Base-by-base conservation (phyloP, 2,329 filamentous ascomycete species). In the Alternaria sp. region DNA sequence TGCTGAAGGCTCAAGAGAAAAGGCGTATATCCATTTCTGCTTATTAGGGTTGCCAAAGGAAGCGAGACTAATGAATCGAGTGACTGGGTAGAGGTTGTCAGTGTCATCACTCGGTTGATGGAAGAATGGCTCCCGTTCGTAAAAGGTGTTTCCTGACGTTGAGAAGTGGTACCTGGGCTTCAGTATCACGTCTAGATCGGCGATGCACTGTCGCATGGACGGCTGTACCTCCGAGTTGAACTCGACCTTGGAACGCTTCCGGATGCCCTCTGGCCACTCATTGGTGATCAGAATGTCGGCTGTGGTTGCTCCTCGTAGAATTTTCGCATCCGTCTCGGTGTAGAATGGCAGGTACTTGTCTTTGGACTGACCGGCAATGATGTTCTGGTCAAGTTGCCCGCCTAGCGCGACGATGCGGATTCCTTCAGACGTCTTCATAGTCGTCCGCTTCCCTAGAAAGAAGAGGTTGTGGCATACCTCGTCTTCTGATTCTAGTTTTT, bases 131-230 rank as follows among this genome's bases (percentile, higher is more conserved):
- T 98, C 95, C 57, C 95, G 89, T 80, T 99, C 94, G 76, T 90
- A 98, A 79, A 91, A 94, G 70, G 89, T 89, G 7, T 84, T 80
- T 1, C 87, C 84, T 0, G 91, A 91, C 4, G 87, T 83, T 2
- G 92, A 88, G 72, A 98, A 89, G 77, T 98, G 94, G 74, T 99
- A 99, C 28, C 92, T 89, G n/a, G 95, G 95, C 76, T 93, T 95
- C 20, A 99, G 80, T 0, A 87, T 81, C 3, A 89, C 84, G 71
- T 91, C 94, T 11, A 99, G 84, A 61, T 96, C 91, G 6, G 93
- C 88, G 42, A 98, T 83, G 56, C 89, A 87, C 54, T 88, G 85
- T n/a, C 87, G 87, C 57, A 86, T 84, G 22, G 81, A 69, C 0
- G 88, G 82, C 4, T 84, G 78, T 5, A 83, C 82, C 11, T 87